Base-by-base conservation (phyloP, 257 asterid species). In the Fraxinus quadrangulata region DNA sequence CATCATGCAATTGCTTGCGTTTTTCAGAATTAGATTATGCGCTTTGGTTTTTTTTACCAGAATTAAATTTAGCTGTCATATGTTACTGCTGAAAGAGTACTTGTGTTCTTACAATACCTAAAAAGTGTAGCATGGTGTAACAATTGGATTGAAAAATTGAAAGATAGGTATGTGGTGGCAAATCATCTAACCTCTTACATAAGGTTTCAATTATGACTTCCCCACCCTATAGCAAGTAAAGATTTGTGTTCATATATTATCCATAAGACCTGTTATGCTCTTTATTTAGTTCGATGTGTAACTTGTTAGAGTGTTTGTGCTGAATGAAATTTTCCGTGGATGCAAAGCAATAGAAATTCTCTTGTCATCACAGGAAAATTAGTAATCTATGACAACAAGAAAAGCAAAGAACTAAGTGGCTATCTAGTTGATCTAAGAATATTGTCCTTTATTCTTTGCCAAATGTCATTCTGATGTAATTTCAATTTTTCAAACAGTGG, bases 401-500 rank as follows among this genome's bases (percentile, higher is more conserved):
- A 65, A 49, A 81, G 70, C 80, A 11, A 30, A 66, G 23, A 74
- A 61, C 30, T 78, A 30, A 24, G 21, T 37, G 72, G 73, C 76
- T 36, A 59, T 47, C 78, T 34, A 75, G 61, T 69, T 69, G 28
- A 45, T 54, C n/a, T 59, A 31, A 51, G 74, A 78, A 17, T 47
- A 24, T 33, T 65, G 56, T 30, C 56, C 42, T 68, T 37, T 75
- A 75, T 59, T 73, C 72, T 47, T 37, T n/a, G 73, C 51, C 77
- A 26, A 79, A 63, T 36, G 75, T 73, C 26, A 30, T 75, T 75
- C 79, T 71, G 8, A 73, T 70, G 71, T 76, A 26, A 75, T 14
- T 78, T 67, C 47, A 31, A 81, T n/a, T 83, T 68, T 85, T 77
- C 23, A 68, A 77, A 83, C 89, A 89, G 91, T 71, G 78, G 98